Base-by-base conservation (phyloP, 2,329 filamentous ascomycete species). In the Rachicladosporium sp. region DNA sequence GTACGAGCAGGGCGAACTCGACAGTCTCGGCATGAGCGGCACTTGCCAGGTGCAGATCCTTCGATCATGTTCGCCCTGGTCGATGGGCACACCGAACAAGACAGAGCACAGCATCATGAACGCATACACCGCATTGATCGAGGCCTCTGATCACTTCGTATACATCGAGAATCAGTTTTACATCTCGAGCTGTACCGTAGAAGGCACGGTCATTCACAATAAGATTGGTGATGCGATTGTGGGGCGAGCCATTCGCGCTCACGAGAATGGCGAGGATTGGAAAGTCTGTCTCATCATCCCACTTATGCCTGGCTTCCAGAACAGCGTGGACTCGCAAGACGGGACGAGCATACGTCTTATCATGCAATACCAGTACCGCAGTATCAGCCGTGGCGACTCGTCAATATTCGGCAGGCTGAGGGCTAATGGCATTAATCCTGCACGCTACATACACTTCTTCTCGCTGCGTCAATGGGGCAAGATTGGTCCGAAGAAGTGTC, bases 141-240 rank as follows among this genome's bases (percentile, higher is more conserved):
- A 93, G 49, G 82, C 91, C 47, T 95, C 87, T 2, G 87, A 98
- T 33, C 91, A 96, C 59, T 94, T 95, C 54, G 84, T 96, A 37
- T 96, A 98, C 62, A 94, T 98, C 49, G 91, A 98, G 59, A 98
- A 98, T 57, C 91, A 98, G 56, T 98, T 96, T 64, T 98, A 93
- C 66, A 83, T 98, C 59, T 93, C 85, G 29, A 93, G 85, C 49
- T 91, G 84, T 37, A 82, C 91, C 54, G 87, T 88, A 4, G 78
- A 94, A 51, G 83, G 82, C 38, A 84, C 82, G 9, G 85, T 80
- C 56, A 91, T 98, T 46, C 75, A 86, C 58, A 98, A 98, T 60
- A 78, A 80, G 48, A 95, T 98, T 50, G 89, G 89, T 37, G 89
- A 96, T 62, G 89, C 91, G 3, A 69, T 98, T 27, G 89, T 96